Evolutionary conservation across 345 rosid genomes (phyloP).

Genomic region (Brassica carinata): DNA sequence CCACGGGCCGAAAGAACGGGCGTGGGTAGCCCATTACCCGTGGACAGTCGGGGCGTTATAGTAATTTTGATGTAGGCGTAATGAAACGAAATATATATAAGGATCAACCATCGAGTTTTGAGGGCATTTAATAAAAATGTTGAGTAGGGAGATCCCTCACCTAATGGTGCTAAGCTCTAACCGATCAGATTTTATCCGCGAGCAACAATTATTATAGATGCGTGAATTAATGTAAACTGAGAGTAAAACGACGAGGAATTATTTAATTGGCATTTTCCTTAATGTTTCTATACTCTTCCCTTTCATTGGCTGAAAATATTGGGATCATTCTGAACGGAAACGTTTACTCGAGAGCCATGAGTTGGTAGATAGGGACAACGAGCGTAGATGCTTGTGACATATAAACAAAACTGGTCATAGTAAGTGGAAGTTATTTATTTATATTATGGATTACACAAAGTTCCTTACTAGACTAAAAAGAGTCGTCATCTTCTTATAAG

Average conservation of each 20-base stretch:
- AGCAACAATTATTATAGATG: background rate
- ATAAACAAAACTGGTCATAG: background rate
- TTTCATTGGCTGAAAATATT: background rate
- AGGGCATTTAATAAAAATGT: background rate
- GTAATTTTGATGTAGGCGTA: too few relatives aligned
- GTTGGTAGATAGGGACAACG: background rate
- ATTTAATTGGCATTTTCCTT: background rate
- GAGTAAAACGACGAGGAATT: background rate
- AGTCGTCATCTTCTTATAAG: background rate
- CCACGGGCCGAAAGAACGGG: too few relatives aligned
- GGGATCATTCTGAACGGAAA: background rate
- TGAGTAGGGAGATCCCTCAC: background rate
- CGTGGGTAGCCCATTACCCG: too few relatives aligned
- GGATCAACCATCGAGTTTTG: background rate
- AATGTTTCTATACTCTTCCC: background rate
- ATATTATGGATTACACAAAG: background rate
- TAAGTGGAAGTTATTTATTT: background rate
- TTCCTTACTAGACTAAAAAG: background rate
- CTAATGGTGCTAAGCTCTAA: background rate
- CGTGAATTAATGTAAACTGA: background rate
- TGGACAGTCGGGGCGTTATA: too few relatives aligned
- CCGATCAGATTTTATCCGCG: background rate
- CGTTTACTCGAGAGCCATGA: background rate
- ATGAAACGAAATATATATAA: too few relatives aligned
- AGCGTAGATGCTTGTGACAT: background rate